Conservation (phyloP, 495 filamentous ascomycete genomes). For the Hyaloscypha variabilis region DNA sequence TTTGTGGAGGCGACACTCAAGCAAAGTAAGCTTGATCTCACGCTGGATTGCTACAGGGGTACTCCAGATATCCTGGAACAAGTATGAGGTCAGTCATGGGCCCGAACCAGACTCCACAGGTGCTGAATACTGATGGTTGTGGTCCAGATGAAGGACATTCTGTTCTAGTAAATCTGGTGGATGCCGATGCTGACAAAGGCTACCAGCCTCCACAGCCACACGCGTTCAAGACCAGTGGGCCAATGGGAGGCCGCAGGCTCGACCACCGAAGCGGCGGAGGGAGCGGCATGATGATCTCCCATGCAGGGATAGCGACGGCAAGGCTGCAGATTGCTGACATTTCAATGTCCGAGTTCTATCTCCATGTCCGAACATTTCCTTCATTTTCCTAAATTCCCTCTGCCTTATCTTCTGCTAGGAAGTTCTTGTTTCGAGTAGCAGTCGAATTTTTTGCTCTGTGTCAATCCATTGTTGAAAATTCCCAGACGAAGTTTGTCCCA, state of each 20-base stretch:
- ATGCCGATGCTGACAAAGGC: constrained; percentile 4
- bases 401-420: neutral
- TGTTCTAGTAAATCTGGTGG: no score
- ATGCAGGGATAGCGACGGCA: constrained; percentile 6
- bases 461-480: no score
- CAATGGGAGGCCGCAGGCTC: neutral
- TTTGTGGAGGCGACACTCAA: neutral
- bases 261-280: constrained; percentile 8
- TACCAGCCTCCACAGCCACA: neutral
- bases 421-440: no score
- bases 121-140: no score
- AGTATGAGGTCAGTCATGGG: neutral
- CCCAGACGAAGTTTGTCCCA: no score
- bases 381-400: neutral
- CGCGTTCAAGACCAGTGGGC: neutral
- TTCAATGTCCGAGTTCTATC: neutral
- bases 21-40: neutral
- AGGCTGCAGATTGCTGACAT: constrained; percentile 13
- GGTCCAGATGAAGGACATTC: no score
- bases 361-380: neutral
- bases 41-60: neutral
- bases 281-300: neutral
- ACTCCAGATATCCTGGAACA: neutral
- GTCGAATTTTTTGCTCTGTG: neutral
- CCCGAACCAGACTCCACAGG: no score